phyloP scores from a whole-genome alignment of 2,329 filamentous ascomycete species.

The Cordyceps cicadae region DNA sequence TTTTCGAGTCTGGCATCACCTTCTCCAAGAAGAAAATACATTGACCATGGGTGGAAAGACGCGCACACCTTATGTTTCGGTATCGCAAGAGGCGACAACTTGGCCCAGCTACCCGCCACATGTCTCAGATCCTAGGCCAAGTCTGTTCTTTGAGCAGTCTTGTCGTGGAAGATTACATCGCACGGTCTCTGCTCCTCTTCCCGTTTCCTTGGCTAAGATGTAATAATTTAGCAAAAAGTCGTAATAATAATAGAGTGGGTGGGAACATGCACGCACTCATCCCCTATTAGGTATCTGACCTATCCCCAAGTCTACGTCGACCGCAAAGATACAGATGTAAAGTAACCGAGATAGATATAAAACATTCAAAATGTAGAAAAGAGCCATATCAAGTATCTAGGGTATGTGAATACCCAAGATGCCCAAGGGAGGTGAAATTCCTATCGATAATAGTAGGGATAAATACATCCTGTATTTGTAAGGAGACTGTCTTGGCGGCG shows the following conservation, averaged over 20 bases:
- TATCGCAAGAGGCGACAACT: not conserved
- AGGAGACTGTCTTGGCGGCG: not conserved
- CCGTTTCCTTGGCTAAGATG: not conserved
- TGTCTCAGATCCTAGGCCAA: not conserved
- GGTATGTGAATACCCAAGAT: too few species aligned
- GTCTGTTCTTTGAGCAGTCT: not conserved
- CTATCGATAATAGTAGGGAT: too few species aligned
- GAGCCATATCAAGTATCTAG: too few species aligned
- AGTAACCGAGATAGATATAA: too few species aligned
- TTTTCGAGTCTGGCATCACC: not conserved
- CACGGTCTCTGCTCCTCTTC: not conserved
- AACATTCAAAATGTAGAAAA: too few species aligned
- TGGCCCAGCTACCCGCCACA: not conserved
- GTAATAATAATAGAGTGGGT: not conserved
- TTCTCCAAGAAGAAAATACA: not conserved
- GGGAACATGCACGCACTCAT: too few species aligned
- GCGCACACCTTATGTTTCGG: not conserved
- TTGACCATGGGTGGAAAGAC: not conserved
- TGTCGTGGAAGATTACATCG: not conserved
- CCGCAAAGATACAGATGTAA: too few species aligned
- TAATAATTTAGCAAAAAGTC: not conserved
- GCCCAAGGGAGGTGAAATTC: too few species aligned
- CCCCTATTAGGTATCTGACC: too few species aligned
- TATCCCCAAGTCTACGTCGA: too few species aligned
- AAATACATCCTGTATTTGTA: too few species aligned